Base-by-base conservation (phyloP, 2,329 filamentous ascomycete genomes). In the Aspergillus fumigatus region DNA sequence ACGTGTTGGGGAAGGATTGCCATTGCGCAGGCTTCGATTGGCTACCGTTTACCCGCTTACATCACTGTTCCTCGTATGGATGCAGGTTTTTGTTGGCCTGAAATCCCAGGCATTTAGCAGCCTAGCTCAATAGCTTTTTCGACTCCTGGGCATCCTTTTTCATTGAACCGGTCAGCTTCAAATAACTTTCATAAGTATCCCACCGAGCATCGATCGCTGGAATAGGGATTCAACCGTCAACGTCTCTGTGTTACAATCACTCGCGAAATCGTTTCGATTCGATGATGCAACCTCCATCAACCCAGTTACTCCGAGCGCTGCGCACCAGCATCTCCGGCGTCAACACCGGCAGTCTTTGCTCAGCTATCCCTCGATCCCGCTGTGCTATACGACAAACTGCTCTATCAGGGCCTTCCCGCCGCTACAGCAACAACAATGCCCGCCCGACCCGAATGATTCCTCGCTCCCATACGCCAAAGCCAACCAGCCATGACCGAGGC, bases 401-500 rank as follows among this genome's bases (percentile, higher is more conserved):
- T 52, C n/a, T 17, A 29, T 29, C 19, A 25, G 58, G 35, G 53
- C 58, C 48, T 57, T 60, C 55, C 19, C 58, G 51, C 27, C 66
- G 68, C 45, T 61, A 63, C 55, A 66, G 63, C 55, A 71, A 66
- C 62, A 63, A 61, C 41, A 48, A 58, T 45, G 49, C 59, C 50
- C 67, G 68, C 5, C 66, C 68, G 38, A 55, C 68, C 21, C 72
- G 68, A 49, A 67, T 72, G 65, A 66, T 69, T 52, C 67, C 65
- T 38, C 73, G 68, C 48, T 52, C 65, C 0, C 71, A 73, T 52
- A 63, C 70, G 9, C 63, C 71, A 49, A 75, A 75, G 58, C 75
- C 75, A 1, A 64, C 65, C 48, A 75, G 76, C 29, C 80, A 74
- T 66, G 83, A 87, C 68, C 84, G 86, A 54, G 85, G 84, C 11